Evolutionary conservation across 352 stramenopile species (phyloP).

Genomic region (Globisporangium canariense): DNA sequence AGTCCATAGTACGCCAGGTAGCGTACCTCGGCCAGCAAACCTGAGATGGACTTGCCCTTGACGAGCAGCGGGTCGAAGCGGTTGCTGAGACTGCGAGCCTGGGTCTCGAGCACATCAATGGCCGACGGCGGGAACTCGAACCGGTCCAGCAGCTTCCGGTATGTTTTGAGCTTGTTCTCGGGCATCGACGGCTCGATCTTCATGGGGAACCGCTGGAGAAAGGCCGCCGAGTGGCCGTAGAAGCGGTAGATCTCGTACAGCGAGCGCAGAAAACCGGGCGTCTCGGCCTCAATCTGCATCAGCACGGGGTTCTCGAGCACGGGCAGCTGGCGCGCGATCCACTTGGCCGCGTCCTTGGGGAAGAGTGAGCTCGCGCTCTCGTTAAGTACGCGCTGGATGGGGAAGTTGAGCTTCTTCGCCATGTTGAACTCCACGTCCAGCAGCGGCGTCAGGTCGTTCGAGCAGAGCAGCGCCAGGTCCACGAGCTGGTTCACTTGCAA

Average conservation of each 20-base stretch:
- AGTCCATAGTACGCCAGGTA: slow-evolving; percentile 55
- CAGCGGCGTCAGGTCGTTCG: slow-evolving; percentile 84
- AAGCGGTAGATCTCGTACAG: slow-evolving; percentile 80
- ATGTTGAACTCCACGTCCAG: slow-evolving; percentile 67
- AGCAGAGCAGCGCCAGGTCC: slow-evolving; percentile 81
- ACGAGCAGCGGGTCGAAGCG: slow-evolving; percentile 51
- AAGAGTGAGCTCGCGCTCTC: slow-evolving; percentile 28
- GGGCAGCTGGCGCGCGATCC: slow-evolving; percentile 48
- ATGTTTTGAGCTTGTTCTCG: slow-evolving; percentile 48
- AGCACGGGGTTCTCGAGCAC: slow-evolving; percentile 60
- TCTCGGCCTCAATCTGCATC: slow-evolving; percentile 36
- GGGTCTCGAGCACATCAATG: slow-evolving; percentile 64
- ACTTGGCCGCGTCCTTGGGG: slow-evolving; percentile 47
- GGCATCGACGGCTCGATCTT: slow-evolving; percentile 25
- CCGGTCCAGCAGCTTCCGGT: slow-evolving; percentile 56
- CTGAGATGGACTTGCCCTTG: slow-evolving; percentile 32
- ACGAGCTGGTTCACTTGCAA: slow-evolving; percentile 70
- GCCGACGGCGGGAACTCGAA: slow-evolving; percentile 50
- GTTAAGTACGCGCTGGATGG: slow-evolving; percentile 35
- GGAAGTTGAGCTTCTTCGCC: slow-evolving; percentile 47
- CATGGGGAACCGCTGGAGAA: slow-evolving; percentile 49
- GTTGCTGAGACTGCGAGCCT: slow-evolving; percentile 40
- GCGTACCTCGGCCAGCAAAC: slow-evolving; percentile 35
- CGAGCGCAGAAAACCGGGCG: slow-evolving; percentile 39
- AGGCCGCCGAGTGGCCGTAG: slow-evolving; percentile 50